Conservation (phyloP, 495 filamentous ascomycete genomes). For the Jackrogersella multiformis region DNA sequence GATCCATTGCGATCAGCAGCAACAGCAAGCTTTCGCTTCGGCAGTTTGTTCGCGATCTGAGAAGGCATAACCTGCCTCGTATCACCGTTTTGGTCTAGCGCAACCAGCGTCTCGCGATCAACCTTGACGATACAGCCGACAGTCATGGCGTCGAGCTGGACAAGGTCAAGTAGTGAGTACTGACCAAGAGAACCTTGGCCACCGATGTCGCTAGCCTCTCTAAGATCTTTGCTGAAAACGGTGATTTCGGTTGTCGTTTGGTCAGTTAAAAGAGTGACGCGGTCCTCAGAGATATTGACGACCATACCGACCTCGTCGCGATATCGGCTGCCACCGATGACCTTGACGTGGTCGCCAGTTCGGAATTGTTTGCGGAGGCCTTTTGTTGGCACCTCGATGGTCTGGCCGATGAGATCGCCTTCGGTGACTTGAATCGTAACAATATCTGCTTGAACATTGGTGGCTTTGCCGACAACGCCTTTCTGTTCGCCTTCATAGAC, state of each 20-base stretch:
- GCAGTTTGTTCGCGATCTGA: conserved; percentile 87
- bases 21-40: conserved; percentile 79
- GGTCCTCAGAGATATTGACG: conserved; percentile 87
- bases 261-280: conserved; percentile 90
- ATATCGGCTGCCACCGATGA: conserved; percentile 93
- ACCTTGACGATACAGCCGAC: conserved; percentile 95
- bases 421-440: conserved; percentile 88
- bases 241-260: conserved; percentile 92
- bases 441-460: conserved; percentile 89
- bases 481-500: conserved; percentile 96
- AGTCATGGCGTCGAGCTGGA: conserved; percentile 91
- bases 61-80: conserved; percentile 84
- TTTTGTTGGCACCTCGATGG: conserved; percentile 90
- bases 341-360: conserved; percentile 97
- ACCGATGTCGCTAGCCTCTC: conserved; percentile 90
- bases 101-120: conserved; percentile 87
- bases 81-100: conserved; percentile 90
- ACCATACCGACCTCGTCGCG: conserved; percentile 97
- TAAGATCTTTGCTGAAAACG: conserved; percentile 96
- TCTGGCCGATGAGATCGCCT: conserved; percentile 82
- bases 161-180: conserved; percentile 90
- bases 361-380: conserved; percentile 92
- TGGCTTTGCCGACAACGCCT: conserved; percentile 84
- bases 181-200: conserved; percentile 80
- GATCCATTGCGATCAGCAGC: conserved; percentile 94